phyloP scores from a whole-genome alignment of 2,329 filamentous ascomycete species.

The Fusarium nygamai region DNA sequence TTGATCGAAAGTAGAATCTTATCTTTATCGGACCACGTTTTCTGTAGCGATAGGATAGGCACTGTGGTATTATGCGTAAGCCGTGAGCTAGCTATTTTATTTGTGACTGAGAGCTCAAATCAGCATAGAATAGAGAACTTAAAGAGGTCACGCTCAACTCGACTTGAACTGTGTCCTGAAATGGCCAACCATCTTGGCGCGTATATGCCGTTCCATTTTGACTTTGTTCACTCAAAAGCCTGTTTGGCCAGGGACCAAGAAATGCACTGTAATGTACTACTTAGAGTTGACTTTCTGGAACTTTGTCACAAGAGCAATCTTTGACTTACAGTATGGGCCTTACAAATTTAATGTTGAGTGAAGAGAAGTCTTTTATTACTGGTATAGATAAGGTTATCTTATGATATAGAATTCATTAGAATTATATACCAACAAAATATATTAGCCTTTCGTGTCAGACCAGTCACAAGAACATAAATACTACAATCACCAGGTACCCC shows the following conservation, averaged over 20 bases:
- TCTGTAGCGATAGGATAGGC: not conserved
- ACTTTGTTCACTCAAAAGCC: not conserved
- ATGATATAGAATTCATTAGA: fast-evolving
- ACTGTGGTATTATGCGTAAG: no score
- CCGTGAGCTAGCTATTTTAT: not conserved
- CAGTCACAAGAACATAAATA: not conserved
- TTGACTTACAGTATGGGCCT: fast-evolving
- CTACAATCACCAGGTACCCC: fast-evolving
- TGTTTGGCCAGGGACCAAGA: not conserved
- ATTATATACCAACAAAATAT: no score
- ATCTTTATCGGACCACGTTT: not conserved
- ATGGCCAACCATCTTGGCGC: fast-evolving
- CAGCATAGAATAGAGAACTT: not conserved
- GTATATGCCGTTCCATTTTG: not conserved
- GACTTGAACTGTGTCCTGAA: not conserved
- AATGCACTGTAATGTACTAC: not conserved
- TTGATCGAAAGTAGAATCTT: not conserved
- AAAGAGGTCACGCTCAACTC: no score
- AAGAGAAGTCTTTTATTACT: fast-evolving
- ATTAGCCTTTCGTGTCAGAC: not conserved
- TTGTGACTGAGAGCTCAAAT: not conserved
- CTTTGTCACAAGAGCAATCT: no score
- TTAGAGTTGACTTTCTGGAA: not conserved
- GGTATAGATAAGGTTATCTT: fast-evolving
- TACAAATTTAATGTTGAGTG: fast-evolving